Conservation (phyloP, 768 basidiomycete species). For the Gloeophyllum trabeum region DNA sequence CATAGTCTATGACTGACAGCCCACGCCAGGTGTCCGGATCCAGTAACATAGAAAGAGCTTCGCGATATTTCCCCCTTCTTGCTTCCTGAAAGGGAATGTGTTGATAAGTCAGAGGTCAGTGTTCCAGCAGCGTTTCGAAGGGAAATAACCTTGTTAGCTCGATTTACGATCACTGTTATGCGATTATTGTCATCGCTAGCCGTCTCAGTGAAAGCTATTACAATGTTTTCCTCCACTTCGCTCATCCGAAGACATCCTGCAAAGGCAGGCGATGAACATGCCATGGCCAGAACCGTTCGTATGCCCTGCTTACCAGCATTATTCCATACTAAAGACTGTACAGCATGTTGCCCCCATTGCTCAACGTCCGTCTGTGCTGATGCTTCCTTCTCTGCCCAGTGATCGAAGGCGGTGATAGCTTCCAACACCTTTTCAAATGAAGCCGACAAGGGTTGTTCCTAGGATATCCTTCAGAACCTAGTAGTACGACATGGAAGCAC, state of each 20-base stretch:
- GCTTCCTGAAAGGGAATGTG: slow-evolving; percentile 35
- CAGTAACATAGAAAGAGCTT: slow-evolving; percentile 50
- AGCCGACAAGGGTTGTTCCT: slow-evolving; percentile 61
- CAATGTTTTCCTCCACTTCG: slow-evolving; percentile 54
- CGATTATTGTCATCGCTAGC: slow-evolving; percentile 52
- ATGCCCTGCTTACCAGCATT: slow-evolving; percentile 55
- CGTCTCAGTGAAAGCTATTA: slow-evolving; percentile 51
- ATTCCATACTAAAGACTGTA: slow-evolving; percentile 65
- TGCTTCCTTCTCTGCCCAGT: slow-evolving; percentile 53
- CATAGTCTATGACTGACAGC: slow-evolving; percentile 44
- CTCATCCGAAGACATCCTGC: slow-evolving; percentile 61
- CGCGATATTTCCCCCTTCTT: slow-evolving; percentile 55
- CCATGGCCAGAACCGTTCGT: no score
- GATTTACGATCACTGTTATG: slow-evolving; percentile 50
- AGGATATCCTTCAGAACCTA: neutral
- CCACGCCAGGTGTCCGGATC: slow-evolving; percentile 64
- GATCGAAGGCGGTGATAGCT: slow-evolving; percentile 58
- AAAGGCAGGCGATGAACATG: slow-evolving; percentile 5
- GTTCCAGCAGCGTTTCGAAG: neutral
- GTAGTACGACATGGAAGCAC: slow-evolving; percentile 1
- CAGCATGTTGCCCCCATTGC: slow-evolving; percentile 63
- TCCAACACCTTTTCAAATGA: slow-evolving; percentile 61
- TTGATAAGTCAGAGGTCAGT: neutral
- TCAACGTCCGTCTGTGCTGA: slow-evolving; percentile 39
- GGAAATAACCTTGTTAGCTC: slow-evolving; percentile 50